These are phyloP conservation scores for Vigna nakashimae DNA, from an alignment of 306 rosid genomes.

Conservation along the genomic window DNA sequence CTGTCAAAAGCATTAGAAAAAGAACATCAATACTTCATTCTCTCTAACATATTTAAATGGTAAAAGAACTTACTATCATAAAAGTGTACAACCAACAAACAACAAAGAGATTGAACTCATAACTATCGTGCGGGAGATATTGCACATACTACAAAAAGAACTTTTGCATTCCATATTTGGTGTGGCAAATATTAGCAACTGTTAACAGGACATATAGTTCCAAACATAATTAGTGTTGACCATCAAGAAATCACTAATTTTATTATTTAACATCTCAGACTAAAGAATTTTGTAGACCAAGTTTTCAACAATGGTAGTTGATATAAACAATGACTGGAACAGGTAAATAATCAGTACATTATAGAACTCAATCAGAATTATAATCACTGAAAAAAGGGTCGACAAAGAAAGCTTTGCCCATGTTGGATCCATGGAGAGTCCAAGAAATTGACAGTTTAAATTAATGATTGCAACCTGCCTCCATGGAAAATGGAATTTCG, in stretches of 20 bases:
- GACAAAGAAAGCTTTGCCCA: constrained; percentile 21
- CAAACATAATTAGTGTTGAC: background rate
- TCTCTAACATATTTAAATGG: background rate
- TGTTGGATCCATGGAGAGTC: background rate
- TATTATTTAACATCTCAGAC: constrained; percentile 31
- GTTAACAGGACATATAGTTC: constrained; percentile 11
- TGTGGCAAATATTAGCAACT: constrained; percentile 19
- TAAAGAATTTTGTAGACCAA: constrained; percentile 20
- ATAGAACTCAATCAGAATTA: constrained; percentile 29
- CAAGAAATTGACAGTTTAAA: constrained; percentile 22
- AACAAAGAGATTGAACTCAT: constrained; percentile 6
- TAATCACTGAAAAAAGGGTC: constrained; percentile 13
- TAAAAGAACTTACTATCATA: constrained; percentile 32
- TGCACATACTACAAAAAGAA: constrained; percentile 1
- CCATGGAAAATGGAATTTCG: constrained; percentile 11
- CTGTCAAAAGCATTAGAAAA: constrained; percentile 54
- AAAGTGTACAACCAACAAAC: constrained; percentile 30
- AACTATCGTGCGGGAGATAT: background rate
- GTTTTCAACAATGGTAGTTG: constrained; percentile 6
- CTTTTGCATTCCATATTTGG: constrained; percentile 12
- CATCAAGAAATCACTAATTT: background rate
- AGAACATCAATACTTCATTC: constrained; percentile 36
- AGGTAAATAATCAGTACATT: background rate
- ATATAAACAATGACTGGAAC: constrained; percentile 10
- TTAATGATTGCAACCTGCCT: constrained; percentile 17